These are phyloP conservation scores for Magnusiomyces tetraspermus DNA, from an alignment of 1,139 yeast species.

Conservation along the genomic window DNA sequence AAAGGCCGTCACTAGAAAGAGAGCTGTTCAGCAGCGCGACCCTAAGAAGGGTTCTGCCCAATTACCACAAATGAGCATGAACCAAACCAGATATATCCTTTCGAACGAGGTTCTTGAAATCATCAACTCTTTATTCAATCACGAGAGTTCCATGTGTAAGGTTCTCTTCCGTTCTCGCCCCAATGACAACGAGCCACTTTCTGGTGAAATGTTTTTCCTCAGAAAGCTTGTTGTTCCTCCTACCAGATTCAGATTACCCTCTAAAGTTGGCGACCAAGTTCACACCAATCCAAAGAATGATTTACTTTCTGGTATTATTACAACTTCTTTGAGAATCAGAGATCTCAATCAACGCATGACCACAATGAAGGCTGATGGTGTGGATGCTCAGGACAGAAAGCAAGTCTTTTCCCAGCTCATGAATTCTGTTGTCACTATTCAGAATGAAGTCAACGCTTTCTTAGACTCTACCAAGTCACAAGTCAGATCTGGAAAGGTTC, in stretches of 20 bases:
- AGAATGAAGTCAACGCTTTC: slow-evolving; percentile 89
- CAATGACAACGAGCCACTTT: slow-evolving; percentile 39
- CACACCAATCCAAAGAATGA: slow-evolving; percentile 95
- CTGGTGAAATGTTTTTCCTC: slow-evolving; percentile 85
- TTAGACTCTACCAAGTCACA: slow-evolving; percentile 89
- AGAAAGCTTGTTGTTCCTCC: slow-evolving; percentile 90
- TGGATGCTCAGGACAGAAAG: slow-evolving; percentile 62
- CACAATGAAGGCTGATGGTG: slow-evolving; percentile 51
- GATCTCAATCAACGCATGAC: slow-evolving; percentile 68
- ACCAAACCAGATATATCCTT: slow-evolving; percentile 61
- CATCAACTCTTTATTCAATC: slow-evolving; percentile 60
- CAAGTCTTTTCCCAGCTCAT: slow-evolving; percentile 77
- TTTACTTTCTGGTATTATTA: slow-evolving; percentile 65
- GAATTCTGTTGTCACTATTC: slow-evolving; percentile 91
- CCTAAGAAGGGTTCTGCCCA: slow-evolving; percentile 29
- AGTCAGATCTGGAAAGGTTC: slow-evolving; percentile 60
- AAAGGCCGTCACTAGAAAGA: slow-evolving; percentile 39
- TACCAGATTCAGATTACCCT: slow-evolving; percentile 90
- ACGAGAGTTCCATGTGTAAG: slow-evolving; percentile 39
- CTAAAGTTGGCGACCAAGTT: slow-evolving; percentile 92
- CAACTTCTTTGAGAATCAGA: slow-evolving; percentile 71
- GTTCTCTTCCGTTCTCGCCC: slow-evolving; percentile 76
- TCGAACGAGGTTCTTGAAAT: slow-evolving; percentile 81
- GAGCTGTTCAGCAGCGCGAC: slow-evolving; percentile 43
- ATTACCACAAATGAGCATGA: slow-evolving; percentile 33